Conservation (phyloP, 225 moss, liverwort and hornwort species). For the Thuidium tamariscinum region DNA sequence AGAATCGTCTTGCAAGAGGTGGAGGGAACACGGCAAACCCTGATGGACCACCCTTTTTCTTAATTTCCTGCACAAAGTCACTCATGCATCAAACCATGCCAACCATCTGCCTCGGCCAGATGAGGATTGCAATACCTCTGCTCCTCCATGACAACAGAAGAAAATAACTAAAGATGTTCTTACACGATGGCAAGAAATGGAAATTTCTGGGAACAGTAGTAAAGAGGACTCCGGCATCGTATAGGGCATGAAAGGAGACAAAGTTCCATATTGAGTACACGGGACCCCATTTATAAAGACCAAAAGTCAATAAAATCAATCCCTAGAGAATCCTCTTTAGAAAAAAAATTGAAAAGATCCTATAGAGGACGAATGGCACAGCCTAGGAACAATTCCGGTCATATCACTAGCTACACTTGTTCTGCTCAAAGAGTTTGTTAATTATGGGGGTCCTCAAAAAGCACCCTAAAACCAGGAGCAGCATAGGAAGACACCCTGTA, state of each 20-base stretch:
- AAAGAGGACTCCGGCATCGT: neutral
- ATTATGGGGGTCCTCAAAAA: neutral
- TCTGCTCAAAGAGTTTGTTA: neutral
- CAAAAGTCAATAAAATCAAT: neutral
- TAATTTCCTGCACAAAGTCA: constrained; percentile 57
- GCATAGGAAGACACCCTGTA: neutral
- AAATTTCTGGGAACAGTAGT: neutral
- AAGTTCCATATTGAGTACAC: neutral
- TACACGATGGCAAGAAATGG: neutral
- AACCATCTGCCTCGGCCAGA: neutral
- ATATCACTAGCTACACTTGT: neutral
- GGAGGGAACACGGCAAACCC: constrained; percentile 95
- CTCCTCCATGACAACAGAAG: neutral
- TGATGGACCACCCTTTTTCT: constrained; percentile 79
- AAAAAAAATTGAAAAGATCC: neutral
- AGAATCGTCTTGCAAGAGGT: constrained; percentile 78
- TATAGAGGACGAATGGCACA: neutral
- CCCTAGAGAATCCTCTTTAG: neutral
- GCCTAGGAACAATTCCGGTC: neutral
- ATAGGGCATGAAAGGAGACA: neutral
- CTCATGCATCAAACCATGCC: neutral
- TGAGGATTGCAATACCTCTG: neutral
- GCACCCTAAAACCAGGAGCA: neutral
- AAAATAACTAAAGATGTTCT: neutral
- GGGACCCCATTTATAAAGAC: neutral